Conservation (phyloP, 441 rosid genomes). For the Viola pubescens region DNA sequence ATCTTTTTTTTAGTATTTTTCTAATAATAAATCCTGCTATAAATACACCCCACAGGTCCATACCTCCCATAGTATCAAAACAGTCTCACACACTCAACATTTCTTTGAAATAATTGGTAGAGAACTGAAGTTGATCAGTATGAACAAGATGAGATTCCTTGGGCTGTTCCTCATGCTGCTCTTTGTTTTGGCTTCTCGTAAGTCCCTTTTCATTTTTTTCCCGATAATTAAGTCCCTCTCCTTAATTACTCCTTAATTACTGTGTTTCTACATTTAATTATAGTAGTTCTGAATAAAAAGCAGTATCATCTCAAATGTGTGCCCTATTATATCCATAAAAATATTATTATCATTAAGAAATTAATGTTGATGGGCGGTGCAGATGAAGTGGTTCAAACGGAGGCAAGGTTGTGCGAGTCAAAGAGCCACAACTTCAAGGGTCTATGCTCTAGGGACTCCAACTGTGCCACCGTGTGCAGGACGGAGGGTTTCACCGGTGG, state of each 20-base stretch:
- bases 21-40: too few species aligned
- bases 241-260: background rate
- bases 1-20: too few species aligned
- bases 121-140: background rate
- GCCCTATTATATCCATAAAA: too few species aligned
- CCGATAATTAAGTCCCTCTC: background rate
- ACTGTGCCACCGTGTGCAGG: conserved; percentile 47
- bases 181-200: conserved; percentile 37
- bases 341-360: too few species aligned
- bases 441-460: conserved; percentile 35
- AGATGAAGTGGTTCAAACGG: conserved; percentile 28
- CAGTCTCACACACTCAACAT: too few species aligned
- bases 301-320: too few species aligned
- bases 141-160: conserved; percentile 29
- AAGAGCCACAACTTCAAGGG: conserved; percentile 48
- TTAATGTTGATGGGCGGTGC: conserved; percentile 1
- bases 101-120: too few species aligned
- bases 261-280: too few species aligned
- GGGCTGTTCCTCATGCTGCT: conserved; percentile 34
- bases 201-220: background rate
- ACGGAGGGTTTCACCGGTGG: conserved; percentile 51
- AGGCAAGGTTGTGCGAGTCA: conserved; percentile 51
- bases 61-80: too few species aligned
- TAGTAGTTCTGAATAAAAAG: too few species aligned
- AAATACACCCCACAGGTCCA: too few species aligned